phyloP scores from a whole-genome alignment of 257 asterid genomes.

The Linderniella brevidens region DNA sequence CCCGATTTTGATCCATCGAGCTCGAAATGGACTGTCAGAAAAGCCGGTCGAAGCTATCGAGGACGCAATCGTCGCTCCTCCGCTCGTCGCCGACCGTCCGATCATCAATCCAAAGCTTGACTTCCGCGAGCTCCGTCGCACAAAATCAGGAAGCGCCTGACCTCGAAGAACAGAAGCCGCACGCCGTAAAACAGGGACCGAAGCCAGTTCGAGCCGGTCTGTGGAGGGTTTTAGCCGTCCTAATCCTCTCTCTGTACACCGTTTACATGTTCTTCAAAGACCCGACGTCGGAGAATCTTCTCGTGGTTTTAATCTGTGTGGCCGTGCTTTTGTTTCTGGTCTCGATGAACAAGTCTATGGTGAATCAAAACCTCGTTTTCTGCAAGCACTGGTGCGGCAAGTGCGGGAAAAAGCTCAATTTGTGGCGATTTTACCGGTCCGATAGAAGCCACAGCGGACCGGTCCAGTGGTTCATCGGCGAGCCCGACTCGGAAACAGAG shows the following conservation, averaged over 20 bases:
- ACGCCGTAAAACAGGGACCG: conserved; percentile 12
- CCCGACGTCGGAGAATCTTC: conserved; percentile 53
- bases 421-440: conserved; percentile 36
- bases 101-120: conserved; percentile 69
- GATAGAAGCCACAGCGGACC: conserved; percentile 25
- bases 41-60: conserved; percentile 60
- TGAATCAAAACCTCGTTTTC: conserved; percentile 17
- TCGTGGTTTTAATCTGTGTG: conserved; percentile 33
- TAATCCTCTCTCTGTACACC: conserved; percentile 34
- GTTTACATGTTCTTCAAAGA: conserved; percentile 37
- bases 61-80: conserved; percentile 82
- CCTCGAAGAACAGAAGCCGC: conserved; percentile 93
- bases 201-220: conserved; percentile 13
- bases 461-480: conserved; percentile 54
- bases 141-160: conserved; percentile 32
- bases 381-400: conserved; percentile 25
- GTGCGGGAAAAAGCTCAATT: conserved; percentile 14
- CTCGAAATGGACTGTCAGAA: conserved; percentile 67
- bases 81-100: conserved; percentile 75
- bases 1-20: too few species aligned
- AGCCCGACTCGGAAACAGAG: conserved; percentile 5
- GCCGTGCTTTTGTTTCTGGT: conserved; percentile 42
- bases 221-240: conserved; percentile 28
- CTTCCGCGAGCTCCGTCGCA: conserved; percentile 54
- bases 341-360: conserved; percentile 25